Evolutionary conservation across 1,284 basidiomycete genomes (phyloP).

Genomic region (Pholiota adiposa): DNA sequence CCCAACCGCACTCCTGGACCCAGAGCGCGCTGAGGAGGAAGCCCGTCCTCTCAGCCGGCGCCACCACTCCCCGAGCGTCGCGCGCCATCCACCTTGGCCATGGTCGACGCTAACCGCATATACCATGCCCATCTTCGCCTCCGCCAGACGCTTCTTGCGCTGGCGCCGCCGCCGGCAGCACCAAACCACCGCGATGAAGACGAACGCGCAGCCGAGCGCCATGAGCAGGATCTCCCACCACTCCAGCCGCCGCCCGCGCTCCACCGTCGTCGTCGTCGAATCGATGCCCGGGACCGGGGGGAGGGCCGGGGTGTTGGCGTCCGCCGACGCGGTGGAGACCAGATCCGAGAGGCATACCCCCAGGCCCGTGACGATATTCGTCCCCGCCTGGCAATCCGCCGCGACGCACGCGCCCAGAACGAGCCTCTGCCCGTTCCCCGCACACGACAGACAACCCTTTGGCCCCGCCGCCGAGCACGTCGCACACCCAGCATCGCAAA

Average conservation of each 20-base stretch:
- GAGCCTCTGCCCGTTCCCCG: constrained; percentile 62
- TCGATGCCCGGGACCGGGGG: constrained; percentile 60
- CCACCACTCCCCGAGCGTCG: constrained; percentile 56
- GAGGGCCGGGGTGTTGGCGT: constrained; percentile 46
- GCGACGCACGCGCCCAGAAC: constrained; percentile 64
- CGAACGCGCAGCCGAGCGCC: constrained; percentile 77
- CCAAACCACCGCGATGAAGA: constrained; percentile 67
- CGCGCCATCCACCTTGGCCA: constrained; percentile 43
- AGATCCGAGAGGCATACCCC: constrained; percentile 80
- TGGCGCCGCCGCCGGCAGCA: constrained; percentile 70
- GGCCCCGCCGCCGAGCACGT: constrained; percentile 71
- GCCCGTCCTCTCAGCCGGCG: constrained; percentile 58
- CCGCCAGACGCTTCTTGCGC: constrained; percentile 63
- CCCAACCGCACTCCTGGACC: too few species aligned
- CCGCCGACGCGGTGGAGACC: constrained; percentile 49
- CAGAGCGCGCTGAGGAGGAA: background rate
- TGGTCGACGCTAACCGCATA: constrained; percentile 59
- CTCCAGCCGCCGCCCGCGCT: constrained; percentile 46
- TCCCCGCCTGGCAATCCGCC: constrained; percentile 56
- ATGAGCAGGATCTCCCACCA: constrained; percentile 87
- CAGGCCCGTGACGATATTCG: constrained; percentile 63
- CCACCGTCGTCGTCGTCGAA: constrained; percentile 52
- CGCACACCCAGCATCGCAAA: constrained; percentile 73
- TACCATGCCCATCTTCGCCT: constrained; percentile 53
- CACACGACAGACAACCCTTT: constrained; percentile 71